A percentile compares a stretch with the other conserved stretches of the same genome.
These are phyloP conservation scores for Picea glauca DNA, from an alignment of 75 land plant species.

Conservation along the genomic window DNA sequence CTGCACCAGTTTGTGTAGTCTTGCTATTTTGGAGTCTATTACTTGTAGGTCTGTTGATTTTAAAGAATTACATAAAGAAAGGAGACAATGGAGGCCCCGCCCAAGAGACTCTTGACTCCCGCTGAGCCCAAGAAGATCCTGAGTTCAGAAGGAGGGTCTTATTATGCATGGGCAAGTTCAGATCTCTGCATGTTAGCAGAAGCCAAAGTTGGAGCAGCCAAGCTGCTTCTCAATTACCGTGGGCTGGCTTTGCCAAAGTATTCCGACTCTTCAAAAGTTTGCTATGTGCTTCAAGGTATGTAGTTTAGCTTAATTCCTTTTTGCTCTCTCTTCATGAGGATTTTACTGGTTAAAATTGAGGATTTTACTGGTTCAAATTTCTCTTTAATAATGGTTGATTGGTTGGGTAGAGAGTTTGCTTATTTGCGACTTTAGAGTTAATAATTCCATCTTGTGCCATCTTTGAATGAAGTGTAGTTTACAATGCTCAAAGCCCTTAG, in stretches of 20 bases:
- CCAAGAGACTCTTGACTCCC: constrained; percentile 40
- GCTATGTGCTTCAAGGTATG: constrained; percentile 74
- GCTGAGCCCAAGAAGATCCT: constrained; percentile 36
- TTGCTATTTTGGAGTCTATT: too few relatives aligned
- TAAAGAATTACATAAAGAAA: too few relatives aligned
- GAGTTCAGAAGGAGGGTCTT: constrained; percentile 53
- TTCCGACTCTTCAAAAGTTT: constrained; percentile 66
- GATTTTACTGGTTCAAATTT: too few relatives aligned
- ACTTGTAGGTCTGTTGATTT: too few relatives aligned
- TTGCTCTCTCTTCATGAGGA: background rate
- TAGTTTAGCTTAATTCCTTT: constrained; percentile 12
- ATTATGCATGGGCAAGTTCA: constrained; percentile 41
- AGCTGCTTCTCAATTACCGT: constrained; percentile 39
- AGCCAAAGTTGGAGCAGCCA: constrained; percentile 60
- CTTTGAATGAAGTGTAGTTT: too few relatives aligned
- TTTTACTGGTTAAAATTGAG: too few relatives aligned
- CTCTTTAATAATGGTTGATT: too few relatives aligned
- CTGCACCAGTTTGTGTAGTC: too few relatives aligned
- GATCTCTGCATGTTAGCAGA: constrained; percentile 55
- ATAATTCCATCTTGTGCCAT: too few relatives aligned
- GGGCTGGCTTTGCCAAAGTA: constrained; percentile 64
- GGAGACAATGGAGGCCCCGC: constrained; percentile 7
- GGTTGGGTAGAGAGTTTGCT: too few relatives aligned
- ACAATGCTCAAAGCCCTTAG: too few relatives aligned
- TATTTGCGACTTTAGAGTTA: too few relatives aligned